Conservation (phyloP, 192 early-diverging fungal genomes). For the Umbelopsis ramanniana region DNA sequence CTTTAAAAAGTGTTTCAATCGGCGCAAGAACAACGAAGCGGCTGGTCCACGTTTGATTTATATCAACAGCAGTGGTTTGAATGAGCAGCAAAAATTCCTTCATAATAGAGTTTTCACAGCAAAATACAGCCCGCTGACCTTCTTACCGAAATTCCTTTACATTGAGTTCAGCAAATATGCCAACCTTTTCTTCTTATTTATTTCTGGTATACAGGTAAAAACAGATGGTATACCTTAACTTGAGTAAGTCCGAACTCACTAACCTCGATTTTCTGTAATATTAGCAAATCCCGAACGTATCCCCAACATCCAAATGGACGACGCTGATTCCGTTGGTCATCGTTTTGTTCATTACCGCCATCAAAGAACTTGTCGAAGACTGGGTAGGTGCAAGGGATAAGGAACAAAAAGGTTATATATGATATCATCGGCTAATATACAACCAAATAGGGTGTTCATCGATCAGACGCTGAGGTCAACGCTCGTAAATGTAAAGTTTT, state of each 20-base stretch:
- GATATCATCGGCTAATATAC: not conserved
- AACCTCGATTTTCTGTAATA: not conserved
- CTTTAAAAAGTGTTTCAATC: conserved; percentile 19
- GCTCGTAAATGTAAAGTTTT: conserved; percentile 66
- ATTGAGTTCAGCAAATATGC: conserved; percentile 99
- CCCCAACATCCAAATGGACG: conserved; percentile 89
- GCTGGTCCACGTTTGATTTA: conserved; percentile 77
- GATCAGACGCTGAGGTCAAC: conserved; percentile 77
- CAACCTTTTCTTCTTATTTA: conserved; percentile 99
- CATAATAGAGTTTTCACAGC: conserved; percentile 95
- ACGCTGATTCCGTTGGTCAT: conserved; percentile 84
- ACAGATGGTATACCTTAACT: not conserved
- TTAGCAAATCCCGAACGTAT: conserved; percentile 93
- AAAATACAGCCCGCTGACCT: conserved; percentile 95
- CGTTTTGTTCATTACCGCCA: conserved; percentile 86
- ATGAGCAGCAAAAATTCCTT: conserved; percentile 79
- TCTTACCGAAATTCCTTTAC: conserved; percentile 92
- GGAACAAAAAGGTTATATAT: not conserved
- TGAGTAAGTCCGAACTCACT: not conserved
- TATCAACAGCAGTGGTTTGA: conserved; percentile 83
- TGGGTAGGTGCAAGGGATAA: conserved; percentile 52
- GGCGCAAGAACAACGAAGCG: conserved; percentile 14
- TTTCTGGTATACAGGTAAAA: conserved; percentile 87
- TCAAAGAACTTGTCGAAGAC: conserved; percentile 96
- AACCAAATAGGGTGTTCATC: conserved; percentile 49